Evolutionary conservation across 306 rosid species (phyloP), one percentile per base, ranked within the genome.

Genomic region (Trichosanthes cucumerina): DNA sequence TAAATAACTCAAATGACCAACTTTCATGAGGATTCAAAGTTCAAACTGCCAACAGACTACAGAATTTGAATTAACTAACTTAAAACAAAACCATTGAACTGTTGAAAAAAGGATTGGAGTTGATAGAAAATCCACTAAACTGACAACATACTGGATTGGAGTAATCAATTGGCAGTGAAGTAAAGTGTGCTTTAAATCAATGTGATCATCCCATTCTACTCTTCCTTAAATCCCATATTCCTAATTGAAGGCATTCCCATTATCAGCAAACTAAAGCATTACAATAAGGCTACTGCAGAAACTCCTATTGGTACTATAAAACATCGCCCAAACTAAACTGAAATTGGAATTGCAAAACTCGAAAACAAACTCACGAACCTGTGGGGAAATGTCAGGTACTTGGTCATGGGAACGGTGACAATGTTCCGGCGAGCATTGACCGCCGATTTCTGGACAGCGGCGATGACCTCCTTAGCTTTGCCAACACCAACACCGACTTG

Each of bases 401-500:
- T 91, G 21, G 93, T 91, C 93, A 89, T 79, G 56, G 96, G 96
- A 23, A 91, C 93, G 0, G 88, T 82, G 78, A 89, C 83, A 56
- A 91, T 88, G 52, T 91, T 91, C 84, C 96, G 72, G 73, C 96
- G 77, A 14, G 96, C 96, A 84, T 91, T 86, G 1, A 88, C 86
- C 12, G 96, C 96, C 6, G 96, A 89, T 77, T 91, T 91, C 87
- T 88, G 93, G 28, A 91, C 93, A 2, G 96, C 96, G 4, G 80
- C 79, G 3, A 89, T 72, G 38, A 91, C 96, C 79, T 91, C 96
- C 81, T 89, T 89, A 60, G 96, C 96, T 66, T 91, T 91, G 1
- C 96, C 96, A 28, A 91, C 96, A 3, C 96, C 96, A 3, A 91
- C 91, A 36, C 98, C 98, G 15, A 95, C 98, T 3, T 84, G 87